Evolutionary conservation across 768 basidiomycete genomes (phyloP).

Genomic region (Sistotremastrum suecicum): DNA sequence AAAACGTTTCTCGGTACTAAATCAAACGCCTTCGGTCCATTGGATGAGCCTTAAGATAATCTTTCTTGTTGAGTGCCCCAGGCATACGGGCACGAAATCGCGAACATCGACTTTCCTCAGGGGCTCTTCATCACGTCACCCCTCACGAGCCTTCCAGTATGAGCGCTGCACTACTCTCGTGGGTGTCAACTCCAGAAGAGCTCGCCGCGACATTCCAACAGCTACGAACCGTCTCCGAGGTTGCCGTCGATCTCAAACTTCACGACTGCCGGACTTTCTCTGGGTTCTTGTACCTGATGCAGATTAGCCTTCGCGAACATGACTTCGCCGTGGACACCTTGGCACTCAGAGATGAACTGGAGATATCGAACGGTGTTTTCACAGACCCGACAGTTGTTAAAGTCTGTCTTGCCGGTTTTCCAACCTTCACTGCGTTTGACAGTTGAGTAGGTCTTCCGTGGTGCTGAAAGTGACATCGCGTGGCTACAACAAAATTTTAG

Average conservation of each 20-base stretch:
- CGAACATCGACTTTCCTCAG: constrained; percentile 53
- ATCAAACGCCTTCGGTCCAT: no score
- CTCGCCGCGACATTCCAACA: constrained; percentile 52
- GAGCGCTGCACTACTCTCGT: constrained; percentile 59
- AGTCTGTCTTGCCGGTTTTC: constrained; percentile 25
- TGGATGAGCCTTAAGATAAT: no score
- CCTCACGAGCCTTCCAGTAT: constrained; percentile 39
- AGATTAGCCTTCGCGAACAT: constrained; percentile 66
- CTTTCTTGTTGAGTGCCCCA: constrained; percentile 43
- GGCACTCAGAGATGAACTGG: constrained; percentile 57
- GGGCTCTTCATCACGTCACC: constrained; percentile 43
- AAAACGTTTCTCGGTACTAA: constrained; percentile 59
- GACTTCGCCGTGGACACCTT: constrained; percentile 86
- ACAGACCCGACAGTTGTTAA: constrained; percentile 78
- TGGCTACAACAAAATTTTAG: constrained; percentile 99
- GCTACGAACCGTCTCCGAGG: constrained; percentile 53
- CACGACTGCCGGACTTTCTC: constrained; percentile 75
- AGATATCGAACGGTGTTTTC: constrained; percentile 68
- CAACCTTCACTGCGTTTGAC: neutral
- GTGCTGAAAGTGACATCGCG: constrained; percentile 84
- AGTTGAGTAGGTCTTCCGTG: constrained; percentile 67
- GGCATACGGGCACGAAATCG: constrained; percentile 81
- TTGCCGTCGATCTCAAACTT: constrained; percentile 92
- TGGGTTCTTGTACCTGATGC: constrained; percentile 90
- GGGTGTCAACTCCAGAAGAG: constrained; percentile 45